Evolutionary conservation across 2,329 filamentous ascomycete genomes (phyloP), one percentile per base, ranked within the genome.

Genomic region (Fusarium devonianum): DNA sequence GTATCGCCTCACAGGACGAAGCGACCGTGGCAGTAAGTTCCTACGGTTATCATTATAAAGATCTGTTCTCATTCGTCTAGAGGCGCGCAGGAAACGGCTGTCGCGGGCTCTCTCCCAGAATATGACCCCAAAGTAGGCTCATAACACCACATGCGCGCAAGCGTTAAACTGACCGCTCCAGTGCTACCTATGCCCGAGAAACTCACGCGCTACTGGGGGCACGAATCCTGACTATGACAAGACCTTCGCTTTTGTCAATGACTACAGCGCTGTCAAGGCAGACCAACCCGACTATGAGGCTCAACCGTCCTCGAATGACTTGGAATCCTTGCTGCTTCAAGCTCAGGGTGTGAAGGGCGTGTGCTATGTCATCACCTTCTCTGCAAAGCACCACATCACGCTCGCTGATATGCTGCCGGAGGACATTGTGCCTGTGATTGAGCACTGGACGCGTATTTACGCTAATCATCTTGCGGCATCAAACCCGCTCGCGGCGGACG

Each of bases 311-410:
- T 70, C 70, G 17, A 69, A 81, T 62, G 88, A 87, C 63, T 77
- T 92, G 23, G 86, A 90, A 39, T 86, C 86, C 7, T 78, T 87
- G 21, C 84, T 99, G 28, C 84, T 99, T 26, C 85, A 85, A 63
- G 93, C 91, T 17, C 85, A 95, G 68, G 81, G 90, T 7, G 92
- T 96, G 47, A 97, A 90, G 39, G 94, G 94, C 57, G 93, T 93
- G 77, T 99, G 94, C 78, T 97, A 96, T 73, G 94, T 99, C 46
- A 82, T 99, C 43, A 96, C 92, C 48, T 99, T 99, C 74, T 94
- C 92, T 7, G 86, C 91, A 3, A 86, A 86, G 58, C 94, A 99
- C 74, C 89, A 97, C 71, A 76, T 95, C 52, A 99, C 94, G 3
- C 84, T 99, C 19, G 93, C 94, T 56, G 94, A 99, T 69, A 90